Evolutionary conservation across 2,329 filamentous ascomycete genomes (phyloP).

Genomic region (Aspergillus versicolor): DNA sequence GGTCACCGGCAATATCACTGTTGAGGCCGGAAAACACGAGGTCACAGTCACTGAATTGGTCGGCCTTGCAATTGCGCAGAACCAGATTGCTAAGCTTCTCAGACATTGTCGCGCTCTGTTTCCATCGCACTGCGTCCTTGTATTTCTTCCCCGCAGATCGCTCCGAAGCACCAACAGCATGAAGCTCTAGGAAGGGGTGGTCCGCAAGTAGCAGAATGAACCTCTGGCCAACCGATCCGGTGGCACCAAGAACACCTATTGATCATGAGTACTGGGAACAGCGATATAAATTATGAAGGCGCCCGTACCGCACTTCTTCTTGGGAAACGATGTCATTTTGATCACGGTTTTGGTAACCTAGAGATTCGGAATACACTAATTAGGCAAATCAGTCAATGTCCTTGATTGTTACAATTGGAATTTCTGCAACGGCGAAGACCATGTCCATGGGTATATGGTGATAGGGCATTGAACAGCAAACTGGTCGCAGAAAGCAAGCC

Average conservation of each 20-base stretch:
- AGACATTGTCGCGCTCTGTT: conserved; percentile 82
- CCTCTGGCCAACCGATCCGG: conserved; percentile 90
- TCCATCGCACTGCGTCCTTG: conserved; percentile 92
- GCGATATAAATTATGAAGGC: not conserved
- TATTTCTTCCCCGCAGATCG: conserved; percentile 92
- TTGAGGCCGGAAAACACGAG: conserved; percentile 91
- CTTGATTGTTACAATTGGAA: not conserved
- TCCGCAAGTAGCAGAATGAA: conserved; percentile 90
- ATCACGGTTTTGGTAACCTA: conserved; percentile 7
- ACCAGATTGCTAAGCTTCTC: conserved; percentile 73
- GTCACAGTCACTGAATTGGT: conserved; percentile 85
- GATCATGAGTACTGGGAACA: conserved; percentile 17
- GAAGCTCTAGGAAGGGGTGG: conserved; percentile 82
- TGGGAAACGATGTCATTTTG: conserved; percentile 34
- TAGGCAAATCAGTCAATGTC: conserved; percentile 4
- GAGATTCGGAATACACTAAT: conserved; percentile 6
- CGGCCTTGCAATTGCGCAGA: conserved; percentile 79
- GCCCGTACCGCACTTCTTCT: conserved; percentile 42
- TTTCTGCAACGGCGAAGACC: not conserved
- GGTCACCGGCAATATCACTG: conserved; percentile 85
- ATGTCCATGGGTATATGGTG: not conserved
- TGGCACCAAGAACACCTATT: conserved; percentile 78
- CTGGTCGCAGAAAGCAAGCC: not conserved
- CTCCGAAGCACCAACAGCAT: conserved; percentile 85
- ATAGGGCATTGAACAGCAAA: not conserved